Evolutionary conservation across 345 rosid species (phyloP).

Genomic region (Murraya paniculata): DNA sequence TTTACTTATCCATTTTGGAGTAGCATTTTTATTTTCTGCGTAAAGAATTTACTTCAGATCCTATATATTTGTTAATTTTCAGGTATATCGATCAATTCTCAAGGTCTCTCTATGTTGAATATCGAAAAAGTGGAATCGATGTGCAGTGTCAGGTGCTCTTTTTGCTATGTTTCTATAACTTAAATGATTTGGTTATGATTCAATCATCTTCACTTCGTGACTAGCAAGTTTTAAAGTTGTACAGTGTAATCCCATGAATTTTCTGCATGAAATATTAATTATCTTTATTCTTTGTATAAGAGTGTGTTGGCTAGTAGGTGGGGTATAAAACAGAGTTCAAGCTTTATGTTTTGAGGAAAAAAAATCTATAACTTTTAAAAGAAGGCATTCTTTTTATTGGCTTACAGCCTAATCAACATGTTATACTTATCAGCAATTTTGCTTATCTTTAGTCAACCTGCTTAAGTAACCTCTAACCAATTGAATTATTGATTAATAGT

Average conservation of each 20-base stretch:
- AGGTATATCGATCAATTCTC: slow-evolving; percentile 95
- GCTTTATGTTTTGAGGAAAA: not conserved
- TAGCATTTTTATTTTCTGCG: not conserved
- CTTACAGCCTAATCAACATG: not conserved
- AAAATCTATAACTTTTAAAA: not conserved
- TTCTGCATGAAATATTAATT: not conserved
- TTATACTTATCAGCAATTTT: not conserved
- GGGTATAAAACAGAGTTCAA: not conserved
- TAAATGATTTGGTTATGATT: not conserved
- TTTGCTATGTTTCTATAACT: not conserved
- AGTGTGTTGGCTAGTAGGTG: not conserved
- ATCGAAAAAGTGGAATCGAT: slow-evolving; percentile 79
- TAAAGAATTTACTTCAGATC: not conserved
- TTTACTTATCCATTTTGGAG: not conserved
- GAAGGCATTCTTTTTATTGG: not conserved
- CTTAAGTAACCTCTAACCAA: not conserved
- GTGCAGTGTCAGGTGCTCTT: slow-evolving; percentile 66
- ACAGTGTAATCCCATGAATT: not conserved
- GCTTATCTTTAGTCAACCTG: not conserved
- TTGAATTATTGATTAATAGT: not conserved
- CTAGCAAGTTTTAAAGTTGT: not conserved
- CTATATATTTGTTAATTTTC: slow-evolving; percentile 14
- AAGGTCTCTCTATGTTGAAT: slow-evolving; percentile 86
- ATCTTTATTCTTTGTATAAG: not conserved
- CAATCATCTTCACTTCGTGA: not conserved